phyloP scores from a whole-genome alignment of 768 basidiomycete species.

The Pleurotus djamor region DNA sequence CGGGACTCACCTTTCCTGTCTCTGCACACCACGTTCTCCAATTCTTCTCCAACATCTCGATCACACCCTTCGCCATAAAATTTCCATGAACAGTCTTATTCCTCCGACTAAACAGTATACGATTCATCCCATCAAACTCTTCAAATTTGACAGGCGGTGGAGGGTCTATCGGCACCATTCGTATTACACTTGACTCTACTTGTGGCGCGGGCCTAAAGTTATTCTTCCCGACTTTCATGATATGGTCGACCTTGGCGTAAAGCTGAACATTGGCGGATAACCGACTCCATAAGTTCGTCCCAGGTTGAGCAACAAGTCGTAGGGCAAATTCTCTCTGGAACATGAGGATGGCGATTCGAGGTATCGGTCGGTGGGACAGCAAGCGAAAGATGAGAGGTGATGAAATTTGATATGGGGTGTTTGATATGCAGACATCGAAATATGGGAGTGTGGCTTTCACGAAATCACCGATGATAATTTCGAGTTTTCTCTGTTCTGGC shows the following conservation, averaged over 20 bases:
- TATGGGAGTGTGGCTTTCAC: conserved; percentile 98
- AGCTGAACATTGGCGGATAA: conserved; percentile 97
- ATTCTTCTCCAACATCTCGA: conserved; percentile 93
- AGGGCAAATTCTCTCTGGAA: conserved; percentile 99
- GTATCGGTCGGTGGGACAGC: conserved; percentile 92
- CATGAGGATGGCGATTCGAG: conserved; percentile 96
- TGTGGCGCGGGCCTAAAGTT: conserved; percentile 96
- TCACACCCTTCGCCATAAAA: conserved; percentile 92
- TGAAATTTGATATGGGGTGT: conserved; percentile 99
- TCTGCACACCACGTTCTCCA: conserved; percentile 90
- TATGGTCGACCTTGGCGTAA: conserved; percentile 93
- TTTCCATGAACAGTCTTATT: conserved; percentile 91
- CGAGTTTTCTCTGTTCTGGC: conserved; percentile 92
- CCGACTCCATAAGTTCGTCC: conserved; percentile 87
- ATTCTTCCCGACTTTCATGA: conserved; percentile 96
- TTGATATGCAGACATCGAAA: conserved; percentile 99
- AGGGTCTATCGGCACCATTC: conserved; percentile 89
- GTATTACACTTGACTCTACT: conserved; percentile 91
- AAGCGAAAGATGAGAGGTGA: conserved; percentile 97
- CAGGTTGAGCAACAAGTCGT: conserved; percentile 84
- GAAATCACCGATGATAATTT: conserved; percentile 96
- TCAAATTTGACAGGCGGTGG: conserved; percentile 96
- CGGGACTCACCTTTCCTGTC: conserved; percentile 52
- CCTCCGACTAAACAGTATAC: conserved; percentile 85
- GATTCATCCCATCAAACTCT: conserved; percentile 93